phyloP scores from a whole-genome alignment of 257 asterid species.

The Salvia miltiorrhiza region DNA sequence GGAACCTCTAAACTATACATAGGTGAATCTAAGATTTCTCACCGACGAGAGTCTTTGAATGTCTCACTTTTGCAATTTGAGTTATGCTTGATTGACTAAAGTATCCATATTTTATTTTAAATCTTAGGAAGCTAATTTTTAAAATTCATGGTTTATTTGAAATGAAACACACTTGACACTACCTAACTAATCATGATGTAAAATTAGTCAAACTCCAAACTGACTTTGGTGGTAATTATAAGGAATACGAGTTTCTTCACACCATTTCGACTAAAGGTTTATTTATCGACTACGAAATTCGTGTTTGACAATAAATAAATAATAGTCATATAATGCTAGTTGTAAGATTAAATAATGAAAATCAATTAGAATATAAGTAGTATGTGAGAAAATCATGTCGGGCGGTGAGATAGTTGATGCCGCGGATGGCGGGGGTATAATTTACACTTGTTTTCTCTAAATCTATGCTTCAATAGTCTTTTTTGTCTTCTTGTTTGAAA shows the following conservation, averaged over 20 bases:
- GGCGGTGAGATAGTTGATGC: neutral
- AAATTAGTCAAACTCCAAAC: neutral
- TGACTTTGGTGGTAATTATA: neutral
- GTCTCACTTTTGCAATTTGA: too few relatives aligned
- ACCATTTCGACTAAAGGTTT: neutral
- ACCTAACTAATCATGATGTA: conserved; percentile 1
- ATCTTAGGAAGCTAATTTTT: too few relatives aligned
- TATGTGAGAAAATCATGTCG: neutral
- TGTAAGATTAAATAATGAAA: neutral
- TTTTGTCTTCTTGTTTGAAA: neutral
- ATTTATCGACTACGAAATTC: neutral
- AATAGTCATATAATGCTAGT: neutral
- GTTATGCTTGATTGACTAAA: too few relatives aligned
- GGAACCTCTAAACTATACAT: too few relatives aligned
- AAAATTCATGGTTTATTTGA: too few relatives aligned
- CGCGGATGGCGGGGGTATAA: conserved; percentile 43
- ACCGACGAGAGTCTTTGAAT: too few relatives aligned
- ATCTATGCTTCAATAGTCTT: neutral
- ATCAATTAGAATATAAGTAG: neutral
- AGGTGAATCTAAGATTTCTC: too few relatives aligned
- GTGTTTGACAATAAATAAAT: neutral
- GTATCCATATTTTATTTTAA: too few relatives aligned
- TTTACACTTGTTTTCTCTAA: neutral
- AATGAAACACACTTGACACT: neutral
- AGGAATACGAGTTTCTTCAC: neutral